phyloP scores from a whole-genome alignment of 495 filamentous ascomycete species.

The Margaritispora aquatica region DNA sequence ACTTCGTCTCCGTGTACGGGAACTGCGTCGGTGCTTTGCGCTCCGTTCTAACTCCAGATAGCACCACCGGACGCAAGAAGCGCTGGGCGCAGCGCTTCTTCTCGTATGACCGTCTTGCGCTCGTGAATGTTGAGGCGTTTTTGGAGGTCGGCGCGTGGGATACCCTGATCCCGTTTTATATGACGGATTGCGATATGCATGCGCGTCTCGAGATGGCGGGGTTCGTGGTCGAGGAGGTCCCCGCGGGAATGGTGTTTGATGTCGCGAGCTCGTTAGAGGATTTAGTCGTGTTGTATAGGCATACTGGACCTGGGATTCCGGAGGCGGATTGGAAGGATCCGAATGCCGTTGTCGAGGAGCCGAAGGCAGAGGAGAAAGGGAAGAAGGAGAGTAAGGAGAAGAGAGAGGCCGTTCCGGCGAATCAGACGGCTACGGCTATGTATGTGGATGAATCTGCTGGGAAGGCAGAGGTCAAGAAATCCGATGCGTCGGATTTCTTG shows the following conservation, averaged over 20 bases:
- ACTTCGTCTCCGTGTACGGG: constrained; percentile 47
- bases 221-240: constrained; percentile 39
- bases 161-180: constrained; percentile 54
- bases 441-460: background rate
- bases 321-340: constrained; percentile 32
- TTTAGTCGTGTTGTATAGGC: constrained; percentile 39
- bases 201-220: constrained; percentile 42
- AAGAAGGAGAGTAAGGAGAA: background rate
- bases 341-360: constrained; percentile 27
- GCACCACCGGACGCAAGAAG: constrained; percentile 19
- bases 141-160: constrained; percentile 55
- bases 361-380: background rate
- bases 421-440: background rate
- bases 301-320: constrained; percentile 20
- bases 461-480: background rate
- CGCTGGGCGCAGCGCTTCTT: constrained; percentile 48
- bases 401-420: background rate
- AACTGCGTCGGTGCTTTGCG: constrained; percentile 39
- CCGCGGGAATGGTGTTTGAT: constrained; percentile 47
- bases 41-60: constrained; percentile 13
- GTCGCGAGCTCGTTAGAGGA: constrained; percentile 40
- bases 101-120: constrained; percentile 51
- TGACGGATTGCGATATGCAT: constrained; percentile 49
- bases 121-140: constrained; percentile 48
- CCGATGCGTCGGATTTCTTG: background rate